Evolutionary conservation across 345 rosid species (phyloP).

Genomic region (Eucalyptus erythrocorys): DNA sequence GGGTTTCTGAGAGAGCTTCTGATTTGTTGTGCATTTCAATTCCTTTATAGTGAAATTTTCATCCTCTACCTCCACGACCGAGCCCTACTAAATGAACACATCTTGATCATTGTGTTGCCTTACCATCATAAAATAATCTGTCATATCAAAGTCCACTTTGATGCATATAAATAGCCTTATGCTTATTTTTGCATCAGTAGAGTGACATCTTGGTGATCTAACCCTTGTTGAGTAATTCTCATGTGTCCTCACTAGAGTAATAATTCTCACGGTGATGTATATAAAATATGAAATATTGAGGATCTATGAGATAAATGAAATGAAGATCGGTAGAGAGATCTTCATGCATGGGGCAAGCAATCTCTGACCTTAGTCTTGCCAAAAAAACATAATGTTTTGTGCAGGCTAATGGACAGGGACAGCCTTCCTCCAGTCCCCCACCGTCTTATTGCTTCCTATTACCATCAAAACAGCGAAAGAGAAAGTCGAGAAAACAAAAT

Average conservation of each 20-base stretch:
- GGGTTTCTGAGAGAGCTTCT: not conserved
- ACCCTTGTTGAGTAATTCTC: not conserved
- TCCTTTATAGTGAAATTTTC: not conserved
- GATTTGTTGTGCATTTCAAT: not conserved
- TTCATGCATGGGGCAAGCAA: not conserved
- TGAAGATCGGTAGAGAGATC: not conserved
- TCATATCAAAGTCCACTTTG: not conserved
- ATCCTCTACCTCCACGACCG: not conserved
- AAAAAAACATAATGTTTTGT: slow-evolving; percentile 1
- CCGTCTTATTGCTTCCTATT: not conserved
- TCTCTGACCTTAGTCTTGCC: not conserved
- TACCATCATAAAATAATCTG: not conserved
- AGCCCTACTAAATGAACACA: not conserved
- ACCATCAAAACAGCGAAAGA: not conserved
- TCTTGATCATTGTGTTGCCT: not conserved
- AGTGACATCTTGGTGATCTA: not conserved
- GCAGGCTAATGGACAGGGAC: slow-evolving; percentile 1
- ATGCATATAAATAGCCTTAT: not conserved
- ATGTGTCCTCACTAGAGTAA: not conserved
- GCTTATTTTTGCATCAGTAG: not conserved
- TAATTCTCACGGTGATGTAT: not conserved
- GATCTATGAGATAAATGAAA: not conserved
- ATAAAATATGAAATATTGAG: not conserved
- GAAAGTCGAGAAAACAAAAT: not conserved
- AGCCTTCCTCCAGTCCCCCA: not conserved